Base-by-base conservation (phyloP, 1,139 yeast species). In the Saccharomyces pastorianus region DNA sequence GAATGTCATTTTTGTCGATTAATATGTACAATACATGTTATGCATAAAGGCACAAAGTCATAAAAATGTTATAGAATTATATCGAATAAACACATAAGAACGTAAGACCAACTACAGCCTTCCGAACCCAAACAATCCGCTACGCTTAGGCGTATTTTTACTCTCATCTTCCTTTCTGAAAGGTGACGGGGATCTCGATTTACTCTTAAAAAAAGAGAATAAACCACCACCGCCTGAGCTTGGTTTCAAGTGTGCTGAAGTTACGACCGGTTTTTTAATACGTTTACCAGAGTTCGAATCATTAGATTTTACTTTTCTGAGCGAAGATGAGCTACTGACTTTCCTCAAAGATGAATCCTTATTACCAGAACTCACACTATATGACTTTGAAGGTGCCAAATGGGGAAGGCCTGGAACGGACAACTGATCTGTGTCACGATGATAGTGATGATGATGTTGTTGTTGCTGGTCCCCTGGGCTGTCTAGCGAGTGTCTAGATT, bases 221-320 rank as follows among this genome's bases (percentile, higher is more conserved):
- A 50, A 41, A 13, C 54, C 52, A 17, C 53, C 34, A 26, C 49
- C 26, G n/a, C 50, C 46, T 27, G 48, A 25, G 8, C 20, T 42
- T 28, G n/a, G 23, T 17, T 44, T 46, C 6, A n/a, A 17, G 25
- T 25, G 17, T 14, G 44, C 17, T 17, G 44, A 17, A 20, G 14
- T 31, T 20, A 29, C 32, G 32, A 28, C 20, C 20, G 26, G 27
- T n/a, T 51, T 48, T 13, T 46, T 26, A 14, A n/a, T 27, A 5
- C 25, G 20, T 11, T 50, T 48, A 25, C 23, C 48, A 14, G 55
- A 50, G 27, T 50, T 50, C 13, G 60, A 56, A 29, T 55, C 60
- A 47, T 58, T 60, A 11, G 64, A 59, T 47, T 55, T 59, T 14
- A 56, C 56, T 28, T 56, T 56, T 38, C 56, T 55, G 9, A 56